Percentiles rank a stretch among this genome's conserved stretches.
These are phyloP conservation scores for Coemansia sp. DNA, from an alignment of 192 early-diverging fungal species.

Conservation along the genomic window DNA sequence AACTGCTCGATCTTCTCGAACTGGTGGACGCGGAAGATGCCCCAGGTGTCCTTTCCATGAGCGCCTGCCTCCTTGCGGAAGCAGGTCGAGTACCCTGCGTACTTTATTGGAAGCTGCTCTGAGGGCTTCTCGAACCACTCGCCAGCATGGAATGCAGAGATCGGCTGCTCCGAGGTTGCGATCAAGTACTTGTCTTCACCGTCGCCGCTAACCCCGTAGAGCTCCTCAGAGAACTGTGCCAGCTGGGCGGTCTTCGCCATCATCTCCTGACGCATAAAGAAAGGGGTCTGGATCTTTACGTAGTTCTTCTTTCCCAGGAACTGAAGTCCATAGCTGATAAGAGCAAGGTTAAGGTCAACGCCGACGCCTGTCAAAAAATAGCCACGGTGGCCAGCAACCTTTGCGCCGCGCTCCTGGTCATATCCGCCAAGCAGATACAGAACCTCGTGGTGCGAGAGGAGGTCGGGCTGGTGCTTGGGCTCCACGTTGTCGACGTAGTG, in stretches of 20 bases:
- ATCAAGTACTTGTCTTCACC: conserved; percentile 95
- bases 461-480: conserved; percentile 60
- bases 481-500: conserved; percentile 57
- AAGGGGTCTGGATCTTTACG: conserved; percentile 95
- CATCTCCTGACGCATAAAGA: conserved; percentile 94
- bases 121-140: conserved; percentile 94
- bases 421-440: conserved; percentile 87
- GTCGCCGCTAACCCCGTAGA: conserved; percentile 88
- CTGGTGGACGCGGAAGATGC: conserved; percentile 99
- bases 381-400: conserved; percentile 98
- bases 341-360: conserved; percentile 94
- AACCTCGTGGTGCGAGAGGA: conserved; percentile 91
- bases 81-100: conserved; percentile 97
- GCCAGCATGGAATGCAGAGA: conserved; percentile 91
- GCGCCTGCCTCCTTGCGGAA: conserved; percentile 99
- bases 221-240: conserved; percentile 95
- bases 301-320: conserved; percentile 82
- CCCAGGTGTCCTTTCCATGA: conserved; percentile 96
- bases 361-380: conserved; percentile 94
- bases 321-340: conserved; percentile 93
- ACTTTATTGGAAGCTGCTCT: conserved; percentile 87
- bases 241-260: conserved; percentile 99
- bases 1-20: conserved; percentile 99
- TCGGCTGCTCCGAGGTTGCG: conserved; percentile 98
- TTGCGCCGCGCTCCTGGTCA: conserved; percentile 85